phyloP scores from a whole-genome alignment of 768 basidiomycete species.

The Galerina sulciceps region DNA sequence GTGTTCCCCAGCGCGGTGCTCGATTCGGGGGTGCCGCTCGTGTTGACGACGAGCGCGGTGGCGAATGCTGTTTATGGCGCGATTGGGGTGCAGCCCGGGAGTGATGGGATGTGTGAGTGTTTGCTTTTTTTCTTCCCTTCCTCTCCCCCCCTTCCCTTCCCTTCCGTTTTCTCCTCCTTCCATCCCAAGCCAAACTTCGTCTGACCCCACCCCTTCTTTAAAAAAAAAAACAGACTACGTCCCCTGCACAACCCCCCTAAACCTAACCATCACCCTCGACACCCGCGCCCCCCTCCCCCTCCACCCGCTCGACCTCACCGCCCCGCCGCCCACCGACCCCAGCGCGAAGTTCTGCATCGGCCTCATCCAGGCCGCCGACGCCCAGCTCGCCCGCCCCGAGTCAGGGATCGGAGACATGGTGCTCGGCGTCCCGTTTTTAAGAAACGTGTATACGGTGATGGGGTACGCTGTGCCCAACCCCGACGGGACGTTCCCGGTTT shows the following conservation, averaged over 20 bases:
- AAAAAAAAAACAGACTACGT: conserved; percentile 83
- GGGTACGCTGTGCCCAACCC: conserved; percentile 56
- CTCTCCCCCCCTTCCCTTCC: neutral
- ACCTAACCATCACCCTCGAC: conserved; percentile 42
- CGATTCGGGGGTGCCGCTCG: conserved; percentile 72
- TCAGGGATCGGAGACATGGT: conserved; percentile 66
- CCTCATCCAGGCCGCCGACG: conserved; percentile 63
- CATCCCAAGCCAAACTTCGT: no score
- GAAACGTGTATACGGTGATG: conserved; percentile 79
- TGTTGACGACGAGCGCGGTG: conserved; percentile 60
- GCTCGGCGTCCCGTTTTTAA: conserved; percentile 78
- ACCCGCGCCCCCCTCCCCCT: conserved; percentile 50
- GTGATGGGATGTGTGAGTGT: conserved; percentile 67
- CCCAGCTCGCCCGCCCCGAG: conserved; percentile 37
- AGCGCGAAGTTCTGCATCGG: conserved; percentile 59
- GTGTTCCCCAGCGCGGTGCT: conserved; percentile 67
- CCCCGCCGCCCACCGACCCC: conserved; percentile 46
- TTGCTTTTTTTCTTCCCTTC: conserved; percentile 5
- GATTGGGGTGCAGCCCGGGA: conserved; percentile 58
- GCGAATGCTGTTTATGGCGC: conserved; percentile 84
- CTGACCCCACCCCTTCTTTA: no score
- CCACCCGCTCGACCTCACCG: conserved; percentile 78
- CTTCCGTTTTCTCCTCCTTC: neutral
- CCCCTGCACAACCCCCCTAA: conserved; percentile 70
- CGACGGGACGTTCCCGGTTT: conserved; percentile 48